A percentile compares a stretch with the other conserved stretches of the same genome.
phyloP scores from a whole-genome alignment of 257 asterid genomes.

The Echites panduratus region DNA sequence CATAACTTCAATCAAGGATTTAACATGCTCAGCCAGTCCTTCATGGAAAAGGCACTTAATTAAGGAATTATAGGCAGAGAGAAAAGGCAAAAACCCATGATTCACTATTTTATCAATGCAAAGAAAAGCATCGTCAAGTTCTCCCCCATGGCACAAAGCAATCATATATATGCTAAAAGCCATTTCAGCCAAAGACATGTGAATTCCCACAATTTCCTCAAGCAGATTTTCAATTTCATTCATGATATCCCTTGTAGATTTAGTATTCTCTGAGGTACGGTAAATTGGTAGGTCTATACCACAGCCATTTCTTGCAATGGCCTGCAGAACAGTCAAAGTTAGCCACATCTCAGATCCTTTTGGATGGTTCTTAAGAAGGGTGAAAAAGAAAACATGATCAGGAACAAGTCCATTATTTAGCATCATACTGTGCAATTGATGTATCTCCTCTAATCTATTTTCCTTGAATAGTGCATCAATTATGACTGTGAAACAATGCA shows the following conservation, averaged over 20 bases:
- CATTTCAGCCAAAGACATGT: slow-evolving; percentile 26
- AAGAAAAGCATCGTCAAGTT: slow-evolving; percentile 33
- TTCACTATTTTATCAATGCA: slow-evolving; percentile 43
- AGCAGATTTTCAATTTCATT: slow-evolving; percentile 40
- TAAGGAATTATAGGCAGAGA: slow-evolving; percentile 53
- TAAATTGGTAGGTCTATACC: slow-evolving; percentile 18
- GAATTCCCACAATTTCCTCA: slow-evolving; percentile 29
- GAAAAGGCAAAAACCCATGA: slow-evolving; percentile 33
- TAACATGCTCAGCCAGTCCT: slow-evolving; percentile 38
- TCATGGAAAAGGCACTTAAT: slow-evolving; percentile 41
- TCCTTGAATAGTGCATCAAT: slow-evolving; percentile 45
- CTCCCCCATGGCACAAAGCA: slow-evolving; percentile 44
- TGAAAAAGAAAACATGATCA: slow-evolving; percentile 55
- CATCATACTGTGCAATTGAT: slow-evolving; percentile 34
- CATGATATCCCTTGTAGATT: slow-evolving; percentile 23
- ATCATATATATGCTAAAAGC: slow-evolving; percentile 53
- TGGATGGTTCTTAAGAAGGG: slow-evolving; percentile 33
- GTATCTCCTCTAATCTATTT: slow-evolving; percentile 33
- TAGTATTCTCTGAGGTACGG: slow-evolving; percentile 12
- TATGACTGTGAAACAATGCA: slow-evolving; percentile 52
- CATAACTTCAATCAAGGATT: slow-evolving; percentile 41
- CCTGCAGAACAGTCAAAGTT: slow-evolving; percentile 39
- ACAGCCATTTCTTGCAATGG: slow-evolving; percentile 42
- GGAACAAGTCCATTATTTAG: slow-evolving; percentile 43
- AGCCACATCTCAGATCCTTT: slow-evolving; percentile 40